A percentile compares a stretch with the other conserved stretches of the same genome.
phyloP scores from a whole-genome alignment of 371 early-diverging fungal species.

The Mucor circinelloides region DNA sequence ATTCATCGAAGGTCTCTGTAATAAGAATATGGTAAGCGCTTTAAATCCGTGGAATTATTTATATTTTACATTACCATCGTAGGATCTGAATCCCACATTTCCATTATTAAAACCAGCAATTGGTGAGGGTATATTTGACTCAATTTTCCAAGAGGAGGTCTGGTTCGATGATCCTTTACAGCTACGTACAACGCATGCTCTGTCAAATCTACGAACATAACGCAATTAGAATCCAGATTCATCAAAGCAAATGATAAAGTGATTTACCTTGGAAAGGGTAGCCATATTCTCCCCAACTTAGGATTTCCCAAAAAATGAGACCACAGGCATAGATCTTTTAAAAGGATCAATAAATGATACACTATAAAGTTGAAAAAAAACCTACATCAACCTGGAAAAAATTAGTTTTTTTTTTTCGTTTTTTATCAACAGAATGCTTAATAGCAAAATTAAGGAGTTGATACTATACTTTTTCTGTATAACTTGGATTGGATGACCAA shows the following conservation, averaged over 20 bases:
- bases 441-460: neutral
- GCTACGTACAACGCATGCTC: conserved; percentile 45
- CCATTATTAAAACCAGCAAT: conserved; percentile 63
- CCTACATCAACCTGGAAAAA: conserved; percentile 37
- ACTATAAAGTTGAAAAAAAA: neutral
- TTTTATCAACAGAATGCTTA: too few relatives aligned
- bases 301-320: conserved; percentile 80
- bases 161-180: conserved; percentile 61
- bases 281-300: conserved; percentile 73
- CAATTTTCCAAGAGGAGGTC: conserved; percentile 66
- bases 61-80: conserved; percentile 34
- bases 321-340: conserved; percentile 71
- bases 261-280: conserved; percentile 77
- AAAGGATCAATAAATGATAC: neutral
- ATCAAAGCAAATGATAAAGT: too few relatives aligned
- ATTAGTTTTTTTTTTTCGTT: conserved; percentile 5
- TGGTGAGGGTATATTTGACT: conserved; percentile 56
- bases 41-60: too few relatives aligned
- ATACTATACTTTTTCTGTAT: conserved; percentile 80
- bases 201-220: conserved; percentile 21
- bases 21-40: neutral
- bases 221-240: neutral
- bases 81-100: conserved; percentile 76
- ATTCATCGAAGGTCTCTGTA: conserved; percentile 29
- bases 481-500: conserved; percentile 72